Conservation (phyloP, 2,329 filamentous ascomycete species). For the Bimuria novae-zelandiae region DNA sequence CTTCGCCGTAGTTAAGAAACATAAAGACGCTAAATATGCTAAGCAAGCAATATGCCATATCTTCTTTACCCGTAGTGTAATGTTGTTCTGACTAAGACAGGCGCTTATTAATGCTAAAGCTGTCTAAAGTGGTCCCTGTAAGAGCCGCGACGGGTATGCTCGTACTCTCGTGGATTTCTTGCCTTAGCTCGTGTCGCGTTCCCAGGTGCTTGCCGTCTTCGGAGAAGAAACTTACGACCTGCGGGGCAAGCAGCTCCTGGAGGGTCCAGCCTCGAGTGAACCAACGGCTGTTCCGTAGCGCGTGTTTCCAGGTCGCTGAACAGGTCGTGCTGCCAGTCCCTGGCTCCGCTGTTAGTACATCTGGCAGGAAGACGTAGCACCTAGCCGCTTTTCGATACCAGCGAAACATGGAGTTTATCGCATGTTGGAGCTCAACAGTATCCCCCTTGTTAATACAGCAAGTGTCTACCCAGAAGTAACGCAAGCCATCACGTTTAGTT, state of each 20-base stretch:
- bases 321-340: too few species aligned
- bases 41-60: slow-evolving; percentile 15
- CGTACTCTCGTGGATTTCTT: slow-evolving; percentile 9
- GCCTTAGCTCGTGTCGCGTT: slow-evolving; percentile 13
- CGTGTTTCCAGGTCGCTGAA: too few species aligned
- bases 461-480: too few species aligned
- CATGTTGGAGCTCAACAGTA: too few species aligned
- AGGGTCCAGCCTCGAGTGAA: too few species aligned
- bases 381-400: too few species aligned
- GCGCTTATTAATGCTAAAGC: slow-evolving; percentile 13
- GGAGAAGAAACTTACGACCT: too few species aligned
- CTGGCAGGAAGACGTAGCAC: too few species aligned
- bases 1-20: slow-evolving; percentile 6
- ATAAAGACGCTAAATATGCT: slow-evolving; percentile 19
- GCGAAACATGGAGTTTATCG: too few species aligned
- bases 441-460: slow-evolving; percentile 9
- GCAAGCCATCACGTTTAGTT: slow-evolving; percentile 1
- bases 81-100: slow-evolving; percentile 16
- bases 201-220: slow-evolving; percentile 16
- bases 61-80: slow-evolving; percentile 20
- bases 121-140: slow-evolving; percentile 2
- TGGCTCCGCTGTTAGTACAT: too few species aligned
- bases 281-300: too few species aligned
- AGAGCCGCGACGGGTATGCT: slow-evolving; percentile 9
- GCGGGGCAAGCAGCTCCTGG: too few species aligned